These are phyloP conservation scores for Starmerella stigmatis DNA, from an alignment of 805 yeast species.

Conservation along the genomic window DNA sequence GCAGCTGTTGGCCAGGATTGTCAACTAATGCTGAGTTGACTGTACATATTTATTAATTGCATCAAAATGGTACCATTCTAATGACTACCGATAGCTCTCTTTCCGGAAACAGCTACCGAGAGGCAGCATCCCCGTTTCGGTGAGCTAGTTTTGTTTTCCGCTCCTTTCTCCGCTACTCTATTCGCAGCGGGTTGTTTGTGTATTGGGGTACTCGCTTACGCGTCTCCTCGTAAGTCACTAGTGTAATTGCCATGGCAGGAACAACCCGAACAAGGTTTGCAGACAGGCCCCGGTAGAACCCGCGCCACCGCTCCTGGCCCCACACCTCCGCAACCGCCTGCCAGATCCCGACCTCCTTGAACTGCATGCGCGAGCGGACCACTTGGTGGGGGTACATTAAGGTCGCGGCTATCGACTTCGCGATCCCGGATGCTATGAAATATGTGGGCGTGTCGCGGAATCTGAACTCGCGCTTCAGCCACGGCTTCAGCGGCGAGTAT, in stretches of 20 bases:
- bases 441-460: conserved; percentile 35
- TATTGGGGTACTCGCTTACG: conserved; percentile 8
- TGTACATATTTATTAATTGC: too few relatives aligned
- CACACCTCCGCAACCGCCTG: conserved; percentile 36
- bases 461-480: conserved; percentile 6
- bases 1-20: too few relatives aligned
- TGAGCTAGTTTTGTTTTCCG: not conserved
- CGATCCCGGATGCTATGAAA: conserved; percentile 51
- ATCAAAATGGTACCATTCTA: too few relatives aligned
- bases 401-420: conserved; percentile 60
- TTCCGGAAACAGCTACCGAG: too few relatives aligned
- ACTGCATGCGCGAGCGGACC: conserved; percentile 63
- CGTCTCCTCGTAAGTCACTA: conserved; percentile 61
- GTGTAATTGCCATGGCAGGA: conserved; percentile 89
- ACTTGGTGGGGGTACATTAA: conserved; percentile 78
- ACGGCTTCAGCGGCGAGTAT: conserved; percentile 63
- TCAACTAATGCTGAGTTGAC: too few relatives aligned
- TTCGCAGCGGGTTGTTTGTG: not conserved
- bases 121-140: too few relatives aligned
- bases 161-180: not conserved
- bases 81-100: too few relatives aligned
- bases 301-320: conserved; percentile 45
- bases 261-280: conserved; percentile 73
- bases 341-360: conserved; percentile 26
- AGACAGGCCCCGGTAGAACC: conserved; percentile 73